phyloP scores from a whole-genome alignment of 1,139 yeast species.

The Lodderomyces jiufengensis region DNA sequence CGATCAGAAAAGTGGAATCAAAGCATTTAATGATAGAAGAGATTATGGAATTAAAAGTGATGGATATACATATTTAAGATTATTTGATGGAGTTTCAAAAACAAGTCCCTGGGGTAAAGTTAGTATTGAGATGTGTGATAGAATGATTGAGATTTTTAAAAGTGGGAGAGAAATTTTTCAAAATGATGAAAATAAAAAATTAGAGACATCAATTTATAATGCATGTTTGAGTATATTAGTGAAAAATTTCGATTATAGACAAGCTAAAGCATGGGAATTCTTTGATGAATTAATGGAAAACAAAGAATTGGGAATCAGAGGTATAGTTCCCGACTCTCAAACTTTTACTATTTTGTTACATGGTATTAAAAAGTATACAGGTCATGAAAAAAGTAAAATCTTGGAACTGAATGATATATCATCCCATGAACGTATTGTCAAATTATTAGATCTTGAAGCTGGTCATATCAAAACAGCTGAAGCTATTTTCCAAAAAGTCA shows the following conservation, averaged over 20 bases:
- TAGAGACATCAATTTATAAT: constrained; percentile 24
- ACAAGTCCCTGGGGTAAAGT: constrained; percentile 34
- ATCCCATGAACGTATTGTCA: constrained; percentile 19
- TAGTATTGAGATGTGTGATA: constrained; percentile 19
- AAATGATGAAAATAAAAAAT: constrained; percentile 15
- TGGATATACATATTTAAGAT: constrained; percentile 50
- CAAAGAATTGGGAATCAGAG: constrained; percentile 13
- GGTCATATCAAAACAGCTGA: constrained; percentile 28
- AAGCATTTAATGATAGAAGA: constrained; percentile 49
- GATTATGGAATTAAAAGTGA: constrained; percentile 58
- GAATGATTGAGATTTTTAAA: constrained; percentile 23
- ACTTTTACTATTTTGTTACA: constrained; percentile 41
- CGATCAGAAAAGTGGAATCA: constrained; percentile 43
- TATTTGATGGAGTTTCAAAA: constrained; percentile 57
- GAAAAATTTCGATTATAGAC: constrained; percentile 32
- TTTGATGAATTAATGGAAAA: constrained; percentile 29
- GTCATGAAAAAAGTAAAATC: constrained; percentile 18
- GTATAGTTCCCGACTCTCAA: constrained; percentile 30
- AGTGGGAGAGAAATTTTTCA: constrained; percentile 9
- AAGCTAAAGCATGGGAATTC: constrained; percentile 37
- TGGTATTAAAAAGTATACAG: constrained; percentile 29
- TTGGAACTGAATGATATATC: constrained; percentile 16
- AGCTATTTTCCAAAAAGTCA: constrained; percentile 24
- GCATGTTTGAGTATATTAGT: constrained; percentile 36
- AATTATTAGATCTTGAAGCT: constrained; percentile 28